phyloP scores from a whole-genome alignment of 345 rosid genomes.

The Laguncularia racemosa region DNA sequence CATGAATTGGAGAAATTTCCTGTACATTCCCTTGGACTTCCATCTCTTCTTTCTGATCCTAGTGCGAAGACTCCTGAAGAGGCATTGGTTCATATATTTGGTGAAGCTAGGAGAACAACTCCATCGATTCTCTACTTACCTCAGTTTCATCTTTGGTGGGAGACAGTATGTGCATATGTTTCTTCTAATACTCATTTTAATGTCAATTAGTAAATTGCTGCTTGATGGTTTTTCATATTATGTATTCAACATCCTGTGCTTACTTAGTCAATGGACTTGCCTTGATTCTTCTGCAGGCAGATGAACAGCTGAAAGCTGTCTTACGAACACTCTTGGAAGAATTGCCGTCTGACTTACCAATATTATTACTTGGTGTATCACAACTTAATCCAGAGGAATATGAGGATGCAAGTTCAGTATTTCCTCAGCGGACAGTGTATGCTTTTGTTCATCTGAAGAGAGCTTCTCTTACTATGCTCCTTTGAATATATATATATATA shows the following conservation, averaged over 20 bases:
- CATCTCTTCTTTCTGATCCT: conserved; percentile 97
- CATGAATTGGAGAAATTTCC: conserved; percentile 98
- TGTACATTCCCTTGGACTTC: conserved; percentile 93
- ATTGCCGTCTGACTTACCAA: conserved; percentile 79
- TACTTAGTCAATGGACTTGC: conserved; percentile 3
- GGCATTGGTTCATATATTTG: conserved; percentile 95
- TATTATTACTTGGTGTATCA: conserved; percentile 79
- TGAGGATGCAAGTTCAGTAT: conserved; percentile 40
- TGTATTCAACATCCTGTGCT: not conserved
- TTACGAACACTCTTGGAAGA: conserved; percentile 87
- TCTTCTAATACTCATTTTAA: conserved; percentile 4
- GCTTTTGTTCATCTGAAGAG: conserved; percentile 19
- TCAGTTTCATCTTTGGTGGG: conserved; percentile 98
- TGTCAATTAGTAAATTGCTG: not conserved
- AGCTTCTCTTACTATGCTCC: not conserved
- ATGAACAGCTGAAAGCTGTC: conserved; percentile 92
- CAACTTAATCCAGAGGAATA: conserved; percentile 41
- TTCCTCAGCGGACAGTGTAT: conserved; percentile 71
- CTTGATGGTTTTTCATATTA: not conserved
- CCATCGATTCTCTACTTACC: conserved; percentile 93
- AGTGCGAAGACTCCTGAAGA: conserved; percentile 99
- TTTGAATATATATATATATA: not conserved
- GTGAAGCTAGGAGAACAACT: conserved; percentile 95
- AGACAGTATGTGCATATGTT: conserved; percentile 73
- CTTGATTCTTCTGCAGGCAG: conserved; percentile 58